A percentile compares a stretch with the other conserved stretches of the same genome.
Evolutionary conservation across 2,329 filamentous ascomycete genomes (phyloP).

Genomic region (Fusarium proliferatum): DNA sequence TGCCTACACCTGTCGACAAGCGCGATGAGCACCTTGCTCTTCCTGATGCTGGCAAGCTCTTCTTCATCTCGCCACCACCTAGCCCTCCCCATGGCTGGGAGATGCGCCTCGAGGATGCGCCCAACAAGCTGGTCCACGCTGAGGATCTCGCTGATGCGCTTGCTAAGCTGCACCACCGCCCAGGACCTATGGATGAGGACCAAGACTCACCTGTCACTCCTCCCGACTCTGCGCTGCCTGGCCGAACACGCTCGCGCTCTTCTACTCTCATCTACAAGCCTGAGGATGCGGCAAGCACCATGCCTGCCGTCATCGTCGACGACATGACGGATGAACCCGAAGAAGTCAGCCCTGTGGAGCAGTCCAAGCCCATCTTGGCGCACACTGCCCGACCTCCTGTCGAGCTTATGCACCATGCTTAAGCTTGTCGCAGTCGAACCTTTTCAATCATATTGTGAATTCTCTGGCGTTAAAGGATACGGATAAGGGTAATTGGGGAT

Average conservation of each 20-base stretch:
- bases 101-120: constrained; percentile 74
- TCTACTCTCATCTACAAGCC: constrained; percentile 75
- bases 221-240: constrained; percentile 44
- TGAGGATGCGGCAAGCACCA: constrained; percentile 60
- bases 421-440: constrained; percentile 3
- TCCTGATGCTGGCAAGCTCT: constrained; percentile 76
- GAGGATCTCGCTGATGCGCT: constrained; percentile 76
- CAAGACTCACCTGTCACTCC: constrained; percentile 48
- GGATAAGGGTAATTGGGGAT: constrained; percentile 9
- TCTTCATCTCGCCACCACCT: constrained; percentile 78
- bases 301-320: constrained; percentile 75
- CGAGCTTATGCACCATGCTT: constrained; percentile 68
- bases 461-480: constrained; percentile 40
- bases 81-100: constrained; percentile 77
- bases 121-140: constrained; percentile 76
- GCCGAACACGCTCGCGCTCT: constrained; percentile 65
- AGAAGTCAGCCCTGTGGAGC: constrained; percentile 56
- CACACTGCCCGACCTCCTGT: constrained; percentile 73
- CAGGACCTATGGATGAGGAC: constrained; percentile 53
- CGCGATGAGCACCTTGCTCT: constrained; percentile 71
- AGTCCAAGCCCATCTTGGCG: constrained; percentile 62
- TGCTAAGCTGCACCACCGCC: constrained; percentile 67
- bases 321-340: constrained; percentile 71
- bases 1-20: constrained; percentile 66
- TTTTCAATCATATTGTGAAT: not conserved